phyloP scores from a whole-genome alignment of 2,329 filamentous ascomycete genomes.

The Ophiocordyceps robertsii region DNA sequence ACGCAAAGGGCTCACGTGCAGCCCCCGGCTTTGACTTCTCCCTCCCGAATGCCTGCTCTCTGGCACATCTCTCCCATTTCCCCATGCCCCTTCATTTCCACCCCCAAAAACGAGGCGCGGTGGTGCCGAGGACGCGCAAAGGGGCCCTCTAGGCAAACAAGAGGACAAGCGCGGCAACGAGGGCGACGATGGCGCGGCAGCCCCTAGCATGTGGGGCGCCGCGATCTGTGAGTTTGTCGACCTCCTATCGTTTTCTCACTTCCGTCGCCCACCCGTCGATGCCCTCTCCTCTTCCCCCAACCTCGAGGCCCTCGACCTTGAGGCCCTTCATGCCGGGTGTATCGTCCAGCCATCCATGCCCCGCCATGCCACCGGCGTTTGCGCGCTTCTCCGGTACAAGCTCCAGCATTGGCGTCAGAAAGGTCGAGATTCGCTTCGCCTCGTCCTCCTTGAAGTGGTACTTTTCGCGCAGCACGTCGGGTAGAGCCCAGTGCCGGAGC shows the following conservation, averaged over 20 bases:
- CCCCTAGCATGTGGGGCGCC: not conserved
- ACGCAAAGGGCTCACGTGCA: no score
- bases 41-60: no score
- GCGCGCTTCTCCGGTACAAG: slow-evolving; percentile 77
- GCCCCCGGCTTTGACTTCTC: no score
- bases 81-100: not conserved
- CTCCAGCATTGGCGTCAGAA: slow-evolving; percentile 84
- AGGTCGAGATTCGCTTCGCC: slow-evolving; percentile 62
- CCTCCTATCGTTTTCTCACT: slow-evolving; percentile 60
- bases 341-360: slow-evolving; percentile 69
- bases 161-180: slow-evolving; percentile 1
- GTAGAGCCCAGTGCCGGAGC: slow-evolving; percentile 86
- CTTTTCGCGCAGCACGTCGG: slow-evolving; percentile 88
- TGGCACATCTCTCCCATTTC: no score
- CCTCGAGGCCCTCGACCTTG: slow-evolving; percentile 56
- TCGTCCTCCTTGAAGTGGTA: slow-evolving; percentile 88
- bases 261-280: slow-evolving; percentile 91
- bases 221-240: slow-evolving; percentile 4
- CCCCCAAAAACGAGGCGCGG: slow-evolving; percentile 37
- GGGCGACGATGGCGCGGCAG: not conserved
- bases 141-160: not conserved
- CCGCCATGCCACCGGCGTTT: slow-evolving; percentile 91
- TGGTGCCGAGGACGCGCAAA: slow-evolving; percentile 15
- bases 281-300: slow-evolving; percentile 75
- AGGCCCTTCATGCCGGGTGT: slow-evolving; percentile 80